phyloP scores from a whole-genome alignment of 495 filamentous ascomycete genomes.

The Lichenothelia convexa region DNA sequence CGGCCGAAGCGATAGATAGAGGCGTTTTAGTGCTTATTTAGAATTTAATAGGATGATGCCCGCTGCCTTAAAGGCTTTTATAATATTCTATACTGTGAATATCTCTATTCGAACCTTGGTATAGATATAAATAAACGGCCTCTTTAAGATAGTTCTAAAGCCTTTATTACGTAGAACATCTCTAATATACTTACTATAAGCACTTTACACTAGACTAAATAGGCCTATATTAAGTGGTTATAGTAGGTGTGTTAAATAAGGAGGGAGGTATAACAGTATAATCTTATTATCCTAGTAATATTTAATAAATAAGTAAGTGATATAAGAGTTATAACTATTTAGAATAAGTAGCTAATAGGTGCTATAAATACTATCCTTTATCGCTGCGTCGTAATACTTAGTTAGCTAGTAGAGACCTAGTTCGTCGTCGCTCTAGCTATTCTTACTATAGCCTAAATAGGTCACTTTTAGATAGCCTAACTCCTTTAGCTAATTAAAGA shows the following conservation, averaged over 20 bases:
- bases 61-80: not conserved
- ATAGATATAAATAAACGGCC: not conserved
- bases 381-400: conserved; percentile 8
- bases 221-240: conserved; percentile 10
- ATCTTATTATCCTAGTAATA: conserved; percentile 7
- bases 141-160: not conserved
- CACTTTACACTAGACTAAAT: conserved; percentile 7
- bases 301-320: conserved; percentile 9
- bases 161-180: not conserved
- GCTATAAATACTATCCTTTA: conserved; percentile 3
- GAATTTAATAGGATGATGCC: conserved; percentile 1
- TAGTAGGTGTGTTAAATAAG: conserved; percentile 10
- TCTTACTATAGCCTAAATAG: conserved; percentile 5
- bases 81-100: not conserved
- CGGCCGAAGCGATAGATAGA: too few relatives aligned
- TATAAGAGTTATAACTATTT: conserved; percentile 10
- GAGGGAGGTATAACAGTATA: conserved; percentile 4
- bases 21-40: not conserved
- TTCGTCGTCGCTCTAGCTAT: conserved; percentile 9
- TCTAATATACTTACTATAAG: conserved; percentile 1
- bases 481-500: conserved; percentile 6
- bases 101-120: not conserved
- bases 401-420: conserved; percentile 8
- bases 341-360: conserved; percentile 5
- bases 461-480: conserved; percentile 3